Evolutionary conservation across 2,329 filamentous ascomycete genomes (phyloP).

Genomic region (Ascochyta clinopodiicola): DNA sequence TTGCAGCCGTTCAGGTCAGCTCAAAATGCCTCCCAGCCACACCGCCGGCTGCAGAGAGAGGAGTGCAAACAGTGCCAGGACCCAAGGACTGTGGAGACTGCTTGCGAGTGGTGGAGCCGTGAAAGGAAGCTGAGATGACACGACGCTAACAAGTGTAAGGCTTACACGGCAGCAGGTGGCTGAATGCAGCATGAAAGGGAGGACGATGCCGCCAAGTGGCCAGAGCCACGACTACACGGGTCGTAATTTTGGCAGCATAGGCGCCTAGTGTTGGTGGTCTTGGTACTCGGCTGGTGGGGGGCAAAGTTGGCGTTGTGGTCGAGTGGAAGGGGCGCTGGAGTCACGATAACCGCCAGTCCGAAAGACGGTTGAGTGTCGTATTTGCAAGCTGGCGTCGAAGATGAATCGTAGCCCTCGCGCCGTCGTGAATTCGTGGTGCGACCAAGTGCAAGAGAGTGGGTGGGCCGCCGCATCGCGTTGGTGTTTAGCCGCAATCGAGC

Average conservation of each 20-base stretch:
- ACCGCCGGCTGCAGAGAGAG: constrained; percentile 1
- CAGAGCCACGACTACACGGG: constrained; percentile 8
- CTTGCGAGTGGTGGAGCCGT: constrained; percentile 2
- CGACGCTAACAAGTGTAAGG: constrained; percentile 4
- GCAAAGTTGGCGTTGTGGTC: background rate
- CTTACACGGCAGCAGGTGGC: constrained; percentile 10
- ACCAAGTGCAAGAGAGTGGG: background rate
- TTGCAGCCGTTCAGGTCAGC: background rate
- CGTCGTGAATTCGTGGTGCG: constrained; percentile 2
- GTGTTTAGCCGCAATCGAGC: background rate
- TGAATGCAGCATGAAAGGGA: constrained; percentile 12
- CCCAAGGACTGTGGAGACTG: background rate
- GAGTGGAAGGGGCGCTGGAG: background rate
- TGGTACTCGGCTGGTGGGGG: background rate
- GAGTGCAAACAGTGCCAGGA: background rate
- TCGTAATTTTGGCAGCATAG: constrained; percentile 9
- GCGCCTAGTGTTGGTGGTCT: background rate
- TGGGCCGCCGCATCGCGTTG: constrained; percentile 1
- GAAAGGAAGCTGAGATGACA: background rate
- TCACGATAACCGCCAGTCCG: background rate
- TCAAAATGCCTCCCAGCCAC: constrained; percentile 7
- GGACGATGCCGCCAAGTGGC: constrained; percentile 6
- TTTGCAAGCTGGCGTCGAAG: background rate
- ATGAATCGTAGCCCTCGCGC: constrained; percentile 4
- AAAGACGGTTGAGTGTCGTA: background rate